A percentile compares a stretch with the other conserved stretches of the same genome.
Conservation (phyloP, 768 basidiomycete species). For the Cystobasidium tubakii region DNA sequence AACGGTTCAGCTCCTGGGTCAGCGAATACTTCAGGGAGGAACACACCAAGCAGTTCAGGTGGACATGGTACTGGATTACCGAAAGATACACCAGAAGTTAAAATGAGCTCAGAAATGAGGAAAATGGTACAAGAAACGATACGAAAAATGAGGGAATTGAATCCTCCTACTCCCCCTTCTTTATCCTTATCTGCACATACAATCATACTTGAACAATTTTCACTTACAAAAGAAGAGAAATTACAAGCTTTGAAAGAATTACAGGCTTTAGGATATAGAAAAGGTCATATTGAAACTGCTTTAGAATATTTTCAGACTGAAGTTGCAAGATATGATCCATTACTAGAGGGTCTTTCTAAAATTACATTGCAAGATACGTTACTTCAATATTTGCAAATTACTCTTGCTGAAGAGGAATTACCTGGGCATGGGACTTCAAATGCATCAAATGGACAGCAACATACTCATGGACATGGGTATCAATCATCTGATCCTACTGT, state of each 20-base stretch:
- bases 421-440: conserved; percentile 53
- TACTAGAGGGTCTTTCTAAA: conserved; percentile 53
- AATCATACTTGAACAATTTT: conserved; percentile 17
- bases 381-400: conserved; percentile 75
- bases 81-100: conserved; percentile 60
- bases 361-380: conserved; percentile 69
- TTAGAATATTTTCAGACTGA: conserved; percentile 58
- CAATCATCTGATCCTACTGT: conserved; percentile 39
- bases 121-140: conserved; percentile 75
- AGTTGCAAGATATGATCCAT: conserved; percentile 44
- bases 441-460: background rate
- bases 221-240: conserved; percentile 51
- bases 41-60: background rate
- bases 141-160: conserved; percentile 57
- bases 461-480: background rate
- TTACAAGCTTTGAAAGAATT: conserved; percentile 58
- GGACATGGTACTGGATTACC: conserved; percentile 44
- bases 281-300: conserved; percentile 51
- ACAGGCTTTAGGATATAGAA: conserved; percentile 61
- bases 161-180: background rate
- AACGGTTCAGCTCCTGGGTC: conserved; percentile 60
- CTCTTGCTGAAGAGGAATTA: conserved; percentile 79
- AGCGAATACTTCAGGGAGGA: conserved; percentile 53
- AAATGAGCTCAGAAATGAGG: conserved; percentile 69
- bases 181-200: background rate